A percentile compares a stretch with the other conserved stretches of the same genome.
Conservation (phyloP, 2,329 filamentous ascomycete genomes). For the Hypoxylon sp. region DNA sequence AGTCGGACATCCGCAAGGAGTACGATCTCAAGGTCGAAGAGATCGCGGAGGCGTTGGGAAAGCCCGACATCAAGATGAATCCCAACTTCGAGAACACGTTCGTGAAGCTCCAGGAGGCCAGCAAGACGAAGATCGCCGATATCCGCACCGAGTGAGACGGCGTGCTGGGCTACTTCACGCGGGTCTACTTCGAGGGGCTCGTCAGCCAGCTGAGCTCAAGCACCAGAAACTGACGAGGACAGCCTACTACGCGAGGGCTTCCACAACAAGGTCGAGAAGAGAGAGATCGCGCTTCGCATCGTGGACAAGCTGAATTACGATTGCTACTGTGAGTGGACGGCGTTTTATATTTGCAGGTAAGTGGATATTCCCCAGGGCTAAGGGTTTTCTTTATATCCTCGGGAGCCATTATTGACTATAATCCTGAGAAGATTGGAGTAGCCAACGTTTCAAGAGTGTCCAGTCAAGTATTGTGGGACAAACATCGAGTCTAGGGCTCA, state of each 20-base stretch:
- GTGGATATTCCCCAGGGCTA: too few relatives aligned
- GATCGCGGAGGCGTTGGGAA: conserved; percentile 52
- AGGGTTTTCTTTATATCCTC: too few relatives aligned
- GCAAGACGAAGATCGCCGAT: conserved; percentile 47
- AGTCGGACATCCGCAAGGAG: conserved; percentile 56
- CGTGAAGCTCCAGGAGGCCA: conserved; percentile 54
- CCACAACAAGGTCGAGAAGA: conserved; percentile 59
- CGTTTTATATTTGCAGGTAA: conserved; percentile 63
- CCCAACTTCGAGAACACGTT: conserved; percentile 61
- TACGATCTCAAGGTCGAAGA: conserved; percentile 59
- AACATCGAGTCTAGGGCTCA: conserved; percentile 41
- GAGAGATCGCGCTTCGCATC: conserved; percentile 59
- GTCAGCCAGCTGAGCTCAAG: conserved; percentile 57
- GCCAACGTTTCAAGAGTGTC: conserved; percentile 38
- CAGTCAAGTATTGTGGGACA: conserved; percentile 40
- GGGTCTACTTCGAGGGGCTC: conserved; percentile 60
- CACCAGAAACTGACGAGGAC: conserved; percentile 61
- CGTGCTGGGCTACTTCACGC: conserved; percentile 56
- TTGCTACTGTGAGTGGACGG: conserved; percentile 62
- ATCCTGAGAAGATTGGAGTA: background rate
- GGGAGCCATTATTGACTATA: background rate
- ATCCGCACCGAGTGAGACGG: conserved; percentile 58
- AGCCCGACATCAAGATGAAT: conserved; percentile 58
- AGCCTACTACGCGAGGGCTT: conserved; percentile 63
- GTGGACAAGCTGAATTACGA: conserved; percentile 58